A percentile compares a stretch with the other conserved stretches of the same genome.
Evolutionary conservation across 2,329 filamentous ascomycete genomes (phyloP).

Genomic region (Rugonectria rugulosa): DNA sequence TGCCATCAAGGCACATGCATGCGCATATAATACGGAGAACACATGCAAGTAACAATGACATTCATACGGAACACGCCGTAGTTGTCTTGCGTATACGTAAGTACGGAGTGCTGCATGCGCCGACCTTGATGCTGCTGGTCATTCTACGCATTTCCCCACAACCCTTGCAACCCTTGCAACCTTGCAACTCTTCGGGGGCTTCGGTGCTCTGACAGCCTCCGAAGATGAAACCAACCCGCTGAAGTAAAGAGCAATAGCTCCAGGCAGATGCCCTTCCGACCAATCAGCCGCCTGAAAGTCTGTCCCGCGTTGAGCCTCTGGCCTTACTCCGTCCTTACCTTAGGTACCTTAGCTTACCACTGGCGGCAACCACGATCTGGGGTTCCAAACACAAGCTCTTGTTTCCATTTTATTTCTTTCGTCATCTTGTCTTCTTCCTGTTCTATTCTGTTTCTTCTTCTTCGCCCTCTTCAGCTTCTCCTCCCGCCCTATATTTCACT

Average conservation of each 20-base stretch:
- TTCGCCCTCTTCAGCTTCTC: background rate
- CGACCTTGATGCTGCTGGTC: slow-evolving; percentile 1
- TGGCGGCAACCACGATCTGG: slow-evolving; percentile 33
- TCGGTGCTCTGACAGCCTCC: slow-evolving; percentile 17
- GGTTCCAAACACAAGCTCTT: slow-evolving; percentile 14
- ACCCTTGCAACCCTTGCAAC: too few relatives aligned
- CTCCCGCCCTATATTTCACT: slow-evolving; percentile 8
- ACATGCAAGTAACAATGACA: too few relatives aligned
- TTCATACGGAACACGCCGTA: too few relatives aligned
- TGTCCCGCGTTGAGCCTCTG: slow-evolving; percentile 11
- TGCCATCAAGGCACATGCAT: too few relatives aligned
- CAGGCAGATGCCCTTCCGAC: slow-evolving; percentile 6
- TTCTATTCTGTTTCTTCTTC: background rate
- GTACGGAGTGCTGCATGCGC: too few relatives aligned
- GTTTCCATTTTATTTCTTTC: slow-evolving; percentile 16
- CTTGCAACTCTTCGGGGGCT: slow-evolving; percentile 14
- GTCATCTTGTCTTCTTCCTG: slow-evolving; percentile 5
- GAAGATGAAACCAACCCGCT: slow-evolving; percentile 4
- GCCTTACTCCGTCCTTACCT: slow-evolving; percentile 24
- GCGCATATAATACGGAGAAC: too few relatives aligned
- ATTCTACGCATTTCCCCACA: slow-evolving; percentile 24
- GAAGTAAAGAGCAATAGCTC: too few relatives aligned
- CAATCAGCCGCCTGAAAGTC: slow-evolving; percentile 27
- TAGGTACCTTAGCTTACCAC: background rate
- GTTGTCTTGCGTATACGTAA: too few relatives aligned